Base-by-base conservation (phyloP, 2,329 filamentous ascomycete species). In the Rutstroemia sp. region DNA sequence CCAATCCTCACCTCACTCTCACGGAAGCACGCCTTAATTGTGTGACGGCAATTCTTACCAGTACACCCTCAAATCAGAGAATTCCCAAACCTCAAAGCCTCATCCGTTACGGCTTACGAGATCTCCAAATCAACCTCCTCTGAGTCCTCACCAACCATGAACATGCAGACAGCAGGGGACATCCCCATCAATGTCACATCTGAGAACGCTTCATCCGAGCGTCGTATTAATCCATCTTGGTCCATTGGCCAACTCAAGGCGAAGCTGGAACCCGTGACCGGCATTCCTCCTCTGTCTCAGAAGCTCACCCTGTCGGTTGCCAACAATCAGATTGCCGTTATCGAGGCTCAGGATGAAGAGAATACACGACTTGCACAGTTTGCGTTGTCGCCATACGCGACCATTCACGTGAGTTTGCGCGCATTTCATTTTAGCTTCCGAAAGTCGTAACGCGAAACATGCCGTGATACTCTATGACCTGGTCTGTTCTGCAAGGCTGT, bases 201-300 rank as follows among this genome's bases (percentile, higher is more conserved):
- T 51, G 85, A 89, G 59, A 88, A 87, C 72, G 79, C 87, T 48
- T 82, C 86, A 49, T 92, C 90, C 51, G 94, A 99, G 75, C 88
- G 92, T 60, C 89, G 94, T 64, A 84, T 97, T 70, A 92, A 89
- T 25, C 92, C 92, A 14, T 87, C 92, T 64, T 99, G 94, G 94
- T 87, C 86, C 60, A 87, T 99, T 68, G 78, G 80, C 55, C 85
- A 89, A 66, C 80, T 97, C 66, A 96, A 92, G 75, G 74, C 79
- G 53, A 95, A 94, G 72, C 84, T 99, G 51, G 92, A 97, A 73
- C 87, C 90, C 60, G 86, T 97, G 73, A 97, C 92, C 2, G 94
- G 94, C 60, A 84, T 97, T 39, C 92, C 94, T 16, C 88, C 92
- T 10, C 80, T 80, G 30, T 84, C 80, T 58, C 94, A 97, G 72